Conservation (phyloP, 164 flowering plant genomes). For the Cinnamomum chago region DNA sequence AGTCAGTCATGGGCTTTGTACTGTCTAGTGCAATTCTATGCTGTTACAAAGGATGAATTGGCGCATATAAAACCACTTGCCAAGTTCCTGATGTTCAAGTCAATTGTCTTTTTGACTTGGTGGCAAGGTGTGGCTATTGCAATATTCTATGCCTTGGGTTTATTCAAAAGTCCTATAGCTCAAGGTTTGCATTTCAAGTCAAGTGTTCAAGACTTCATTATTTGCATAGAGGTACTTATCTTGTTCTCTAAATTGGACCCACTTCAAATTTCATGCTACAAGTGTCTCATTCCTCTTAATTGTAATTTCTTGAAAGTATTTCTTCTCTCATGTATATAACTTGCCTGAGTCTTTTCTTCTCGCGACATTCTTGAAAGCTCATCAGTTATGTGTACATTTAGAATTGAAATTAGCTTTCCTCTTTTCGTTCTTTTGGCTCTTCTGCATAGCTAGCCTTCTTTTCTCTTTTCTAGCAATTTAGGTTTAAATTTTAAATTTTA, state of each 20-base stretch:
- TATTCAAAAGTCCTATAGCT: conserved; percentile 84
- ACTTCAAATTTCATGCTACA: neutral
- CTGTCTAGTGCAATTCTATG: conserved; percentile 88
- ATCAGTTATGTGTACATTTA: neutral
- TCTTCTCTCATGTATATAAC: neutral
- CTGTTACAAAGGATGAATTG: conserved; percentile 77
- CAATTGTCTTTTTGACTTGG: conserved; percentile 98
- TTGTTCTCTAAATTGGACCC: neutral
- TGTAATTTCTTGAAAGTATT: neutral
- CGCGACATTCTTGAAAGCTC: neutral
- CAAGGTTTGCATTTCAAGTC: conserved; percentile 80
- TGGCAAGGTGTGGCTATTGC: conserved; percentile 99
- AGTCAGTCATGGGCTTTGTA: conserved; percentile 99
- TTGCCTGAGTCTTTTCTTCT: neutral
- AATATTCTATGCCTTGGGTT: conserved; percentile 63
- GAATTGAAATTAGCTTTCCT: neutral
- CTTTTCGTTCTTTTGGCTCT: no score
- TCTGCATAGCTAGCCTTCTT: no score
- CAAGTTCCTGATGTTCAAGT: conserved; percentile 86
- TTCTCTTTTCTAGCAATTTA: no score
- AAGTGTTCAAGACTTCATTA: conserved; percentile 91
- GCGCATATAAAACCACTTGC: conserved; percentile 83
- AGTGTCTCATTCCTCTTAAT: neutral
- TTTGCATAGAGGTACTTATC: conserved; percentile 89
- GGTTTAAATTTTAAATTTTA: no score